Conservation (phyloP, 306 rosid species). For the Acacia crassicarpa region DNA sequence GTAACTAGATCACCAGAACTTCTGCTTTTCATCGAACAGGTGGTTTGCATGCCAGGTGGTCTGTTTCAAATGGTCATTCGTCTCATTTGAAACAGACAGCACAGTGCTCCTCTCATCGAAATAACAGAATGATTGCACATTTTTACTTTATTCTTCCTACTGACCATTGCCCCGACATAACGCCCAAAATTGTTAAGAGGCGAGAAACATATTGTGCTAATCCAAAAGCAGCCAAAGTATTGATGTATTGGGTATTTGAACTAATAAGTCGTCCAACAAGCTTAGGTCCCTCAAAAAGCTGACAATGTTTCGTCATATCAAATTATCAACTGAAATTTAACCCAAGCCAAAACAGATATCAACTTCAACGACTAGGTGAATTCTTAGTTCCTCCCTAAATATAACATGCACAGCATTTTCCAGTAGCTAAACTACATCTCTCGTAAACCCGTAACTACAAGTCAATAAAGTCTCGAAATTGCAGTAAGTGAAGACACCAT, state of each 20-base stretch:
- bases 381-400: background rate
- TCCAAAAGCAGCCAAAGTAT: conserved; percentile 25
- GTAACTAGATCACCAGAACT: background rate
- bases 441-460: conserved; percentile 28
- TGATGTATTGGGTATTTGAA: conserved; percentile 21
- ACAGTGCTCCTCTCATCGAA: conserved; percentile 7
- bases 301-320: conserved; percentile 19
- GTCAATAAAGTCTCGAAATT: conserved; percentile 22
- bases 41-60: background rate
- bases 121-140: conserved; percentile 1
- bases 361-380: conserved; percentile 3
- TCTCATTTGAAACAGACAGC: conserved; percentile 1
- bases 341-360: conserved; percentile 29
- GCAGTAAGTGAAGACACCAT: conserved; percentile 28
- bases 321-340: conserved; percentile 16
- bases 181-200: conserved; percentile 8
- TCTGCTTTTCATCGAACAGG: background rate
- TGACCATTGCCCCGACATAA: conserved; percentile 14
- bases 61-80: too few species aligned
- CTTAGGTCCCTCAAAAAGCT: conserved; percentile 24
- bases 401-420: conserved; percentile 14
- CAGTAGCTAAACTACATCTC: conserved; percentile 25
- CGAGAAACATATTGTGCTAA: conserved; percentile 5
- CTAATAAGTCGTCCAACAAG: conserved; percentile 9
- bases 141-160: background rate